Evolutionary conservation across 208 protist species (phyloP).

Genomic region (Leishmania major): DNA sequence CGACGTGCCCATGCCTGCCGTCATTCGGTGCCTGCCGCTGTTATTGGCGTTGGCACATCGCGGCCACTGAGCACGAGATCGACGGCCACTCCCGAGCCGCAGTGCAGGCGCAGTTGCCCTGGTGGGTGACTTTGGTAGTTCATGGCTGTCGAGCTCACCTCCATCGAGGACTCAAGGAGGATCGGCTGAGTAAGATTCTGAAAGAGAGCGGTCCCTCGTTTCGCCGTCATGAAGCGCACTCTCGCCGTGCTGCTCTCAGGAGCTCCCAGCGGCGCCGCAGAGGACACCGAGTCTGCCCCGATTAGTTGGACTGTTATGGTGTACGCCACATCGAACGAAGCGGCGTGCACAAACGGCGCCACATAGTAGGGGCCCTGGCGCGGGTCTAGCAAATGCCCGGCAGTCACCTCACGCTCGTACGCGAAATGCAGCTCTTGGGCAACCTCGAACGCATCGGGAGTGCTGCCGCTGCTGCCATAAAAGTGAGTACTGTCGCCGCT

Average conservation of each 20-base stretch:
- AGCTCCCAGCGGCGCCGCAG: not conserved
- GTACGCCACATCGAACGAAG: slow-evolving; percentile 8
- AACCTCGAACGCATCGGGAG: slow-evolving; percentile 28
- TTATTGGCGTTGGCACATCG: not conserved
- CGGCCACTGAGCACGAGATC: not conserved
- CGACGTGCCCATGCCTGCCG: no score
- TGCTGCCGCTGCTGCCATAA: slow-evolving; percentile 10
- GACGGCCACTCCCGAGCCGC: slow-evolving; percentile 5
- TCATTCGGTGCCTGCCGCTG: not conserved
- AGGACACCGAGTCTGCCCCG: not conserved
- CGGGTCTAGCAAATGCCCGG: slow-evolving; percentile 40
- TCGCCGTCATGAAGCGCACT: slow-evolving; percentile 15
- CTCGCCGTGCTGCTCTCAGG: not conserved
- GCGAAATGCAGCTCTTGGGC: slow-evolving; percentile 27
- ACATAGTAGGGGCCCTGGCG: slow-evolving; percentile 51
- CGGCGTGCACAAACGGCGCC: slow-evolving; percentile 30
- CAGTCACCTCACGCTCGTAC: slow-evolving; percentile 42
- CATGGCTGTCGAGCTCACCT: not conserved
- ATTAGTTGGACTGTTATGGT: slow-evolving; percentile 11
- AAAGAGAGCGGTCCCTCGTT: not conserved
- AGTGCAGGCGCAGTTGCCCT: not conserved
- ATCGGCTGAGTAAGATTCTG: not conserved
- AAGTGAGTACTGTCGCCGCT: not conserved
- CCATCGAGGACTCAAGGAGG: slow-evolving; percentile 9
- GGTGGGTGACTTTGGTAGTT: slow-evolving; percentile 2